A percentile compares a stretch with the other conserved stretches of the same genome.
Evolutionary conservation across 2,329 filamentous ascomycete genomes (phyloP).

Genomic region (Diaporthe aspalathi): DNA sequence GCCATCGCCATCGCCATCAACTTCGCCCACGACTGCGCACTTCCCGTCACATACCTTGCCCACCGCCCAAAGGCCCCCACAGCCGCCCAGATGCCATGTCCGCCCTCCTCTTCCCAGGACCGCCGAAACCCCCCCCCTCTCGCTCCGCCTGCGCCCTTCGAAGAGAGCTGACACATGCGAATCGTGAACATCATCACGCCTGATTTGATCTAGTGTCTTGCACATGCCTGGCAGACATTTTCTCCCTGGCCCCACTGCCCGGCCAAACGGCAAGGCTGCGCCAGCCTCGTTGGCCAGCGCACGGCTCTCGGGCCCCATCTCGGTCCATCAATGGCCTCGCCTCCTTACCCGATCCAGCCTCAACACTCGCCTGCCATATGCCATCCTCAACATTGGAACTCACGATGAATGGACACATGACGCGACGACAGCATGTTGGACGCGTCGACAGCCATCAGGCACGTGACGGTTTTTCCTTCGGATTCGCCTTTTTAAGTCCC

Average conservation of each 20-base stretch:
- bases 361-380: background rate
- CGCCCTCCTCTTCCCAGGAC: background rate
- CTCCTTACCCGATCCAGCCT: background rate
- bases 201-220: too few relatives aligned
- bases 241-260: background rate
- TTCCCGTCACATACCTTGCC: background rate
- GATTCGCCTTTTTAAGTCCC: background rate
- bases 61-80: background rate
- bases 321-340: background rate
- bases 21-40: too few relatives aligned
- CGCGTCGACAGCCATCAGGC: background rate
- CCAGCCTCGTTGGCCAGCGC: background rate
- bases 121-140: background rate
- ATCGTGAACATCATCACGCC: background rate
- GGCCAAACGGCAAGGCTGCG: background rate
- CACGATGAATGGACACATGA: too few relatives aligned
- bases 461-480: background rate
- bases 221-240: too few relatives aligned
- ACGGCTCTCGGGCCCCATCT: too few relatives aligned
- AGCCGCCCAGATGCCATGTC: background rate
- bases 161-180: background rate
- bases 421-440: background rate
- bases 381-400: constrained; percentile 1
- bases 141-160: background rate
- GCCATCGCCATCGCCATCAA: too few relatives aligned